Evolutionary conservation across 768 basidiomycete genomes (phyloP).

Genomic region (Nidula microcarpa): DNA sequence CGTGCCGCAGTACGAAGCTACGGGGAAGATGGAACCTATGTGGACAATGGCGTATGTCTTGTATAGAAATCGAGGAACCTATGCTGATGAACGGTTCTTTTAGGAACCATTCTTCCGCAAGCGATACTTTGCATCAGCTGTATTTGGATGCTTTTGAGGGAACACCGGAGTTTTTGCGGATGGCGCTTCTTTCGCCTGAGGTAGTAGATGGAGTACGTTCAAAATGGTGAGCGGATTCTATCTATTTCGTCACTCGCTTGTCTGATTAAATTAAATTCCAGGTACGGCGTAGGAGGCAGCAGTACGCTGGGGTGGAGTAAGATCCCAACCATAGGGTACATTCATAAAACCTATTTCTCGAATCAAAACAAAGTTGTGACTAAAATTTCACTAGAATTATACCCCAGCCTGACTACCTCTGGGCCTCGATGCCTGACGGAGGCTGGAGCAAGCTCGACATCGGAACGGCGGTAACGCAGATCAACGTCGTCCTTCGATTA

Average conservation of each 20-base stretch:
- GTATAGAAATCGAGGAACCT: too few relatives aligned
- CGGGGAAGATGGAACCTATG: slow-evolving; percentile 23
- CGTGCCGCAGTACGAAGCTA: slow-evolving; percentile 17
- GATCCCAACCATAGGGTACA: slow-evolving; percentile 24
- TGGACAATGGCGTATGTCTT: slow-evolving; percentile 25
- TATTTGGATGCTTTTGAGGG: slow-evolving; percentile 23
- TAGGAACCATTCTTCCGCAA: slow-evolving; percentile 19
- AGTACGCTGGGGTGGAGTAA: slow-evolving; percentile 18
- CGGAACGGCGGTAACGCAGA: slow-evolving; percentile 18
- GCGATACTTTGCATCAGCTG: slow-evolving; percentile 14
- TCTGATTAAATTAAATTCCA: not conserved
- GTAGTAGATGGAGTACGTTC: slow-evolving; percentile 12
- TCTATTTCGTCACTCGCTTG: not conserved
- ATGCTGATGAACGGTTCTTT: too few relatives aligned
- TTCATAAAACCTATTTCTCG: not conserved
- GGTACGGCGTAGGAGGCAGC: slow-evolving; percentile 27
- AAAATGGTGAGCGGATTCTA: slow-evolving; percentile 13
- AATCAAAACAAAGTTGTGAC: not conserved
- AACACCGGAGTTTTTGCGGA: slow-evolving; percentile 17
- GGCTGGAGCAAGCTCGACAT: slow-evolving; percentile 25
- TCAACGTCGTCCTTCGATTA: slow-evolving; percentile 21
- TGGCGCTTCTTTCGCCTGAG: slow-evolving; percentile 24
- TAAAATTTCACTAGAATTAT: slow-evolving; percentile 23
- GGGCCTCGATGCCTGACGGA: slow-evolving; percentile 23
- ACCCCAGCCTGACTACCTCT: slow-evolving; percentile 26